A percentile compares a stretch with the other conserved stretches of the same genome.
Conservation (phyloP, 352 stramenopile species). For the Phytophthora idaei region DNA sequence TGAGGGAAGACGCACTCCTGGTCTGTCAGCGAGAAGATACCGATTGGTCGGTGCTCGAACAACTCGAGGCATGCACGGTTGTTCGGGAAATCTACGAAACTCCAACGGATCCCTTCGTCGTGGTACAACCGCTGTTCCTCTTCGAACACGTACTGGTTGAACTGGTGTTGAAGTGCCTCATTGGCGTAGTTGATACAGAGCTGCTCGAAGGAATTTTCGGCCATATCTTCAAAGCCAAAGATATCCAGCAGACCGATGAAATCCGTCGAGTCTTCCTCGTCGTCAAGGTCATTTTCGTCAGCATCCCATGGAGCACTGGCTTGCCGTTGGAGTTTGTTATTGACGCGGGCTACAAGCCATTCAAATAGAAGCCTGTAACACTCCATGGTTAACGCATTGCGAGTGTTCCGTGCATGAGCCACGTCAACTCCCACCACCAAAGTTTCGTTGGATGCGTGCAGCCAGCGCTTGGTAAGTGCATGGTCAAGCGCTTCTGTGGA, state of each 20-base stretch:
- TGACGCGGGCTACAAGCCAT: constrained; percentile 94
- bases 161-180: constrained; percentile 88
- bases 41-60: constrained; percentile 78
- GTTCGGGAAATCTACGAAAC: constrained; percentile 81
- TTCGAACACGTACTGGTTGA: constrained; percentile 94
- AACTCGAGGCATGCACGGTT: constrained; percentile 81
- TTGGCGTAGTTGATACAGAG: constrained; percentile 93
- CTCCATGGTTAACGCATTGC: constrained; percentile 92
- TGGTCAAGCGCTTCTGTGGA: constrained; percentile 54
- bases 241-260: constrained; percentile 90
- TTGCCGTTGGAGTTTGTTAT: constrained; percentile 77
- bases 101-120: constrained; percentile 77
- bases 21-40: constrained; percentile 84
- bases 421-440: constrained; percentile 73
- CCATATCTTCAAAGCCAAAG: constrained; percentile 91
- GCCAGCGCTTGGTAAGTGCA: constrained; percentile 64
- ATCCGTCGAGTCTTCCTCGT: constrained; percentile 31
- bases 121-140: constrained; percentile 83
- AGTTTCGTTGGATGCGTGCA: constrained; percentile 76
- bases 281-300: constrained; percentile 20
- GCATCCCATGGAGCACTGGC: constrained; percentile 10
- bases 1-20: constrained; percentile 85
- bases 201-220: constrained; percentile 87
- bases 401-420: constrained; percentile 70
- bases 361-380: constrained; percentile 93